phyloP scores from a whole-genome alignment of 805 yeast species.

The Teunomyces pallodes region DNA sequence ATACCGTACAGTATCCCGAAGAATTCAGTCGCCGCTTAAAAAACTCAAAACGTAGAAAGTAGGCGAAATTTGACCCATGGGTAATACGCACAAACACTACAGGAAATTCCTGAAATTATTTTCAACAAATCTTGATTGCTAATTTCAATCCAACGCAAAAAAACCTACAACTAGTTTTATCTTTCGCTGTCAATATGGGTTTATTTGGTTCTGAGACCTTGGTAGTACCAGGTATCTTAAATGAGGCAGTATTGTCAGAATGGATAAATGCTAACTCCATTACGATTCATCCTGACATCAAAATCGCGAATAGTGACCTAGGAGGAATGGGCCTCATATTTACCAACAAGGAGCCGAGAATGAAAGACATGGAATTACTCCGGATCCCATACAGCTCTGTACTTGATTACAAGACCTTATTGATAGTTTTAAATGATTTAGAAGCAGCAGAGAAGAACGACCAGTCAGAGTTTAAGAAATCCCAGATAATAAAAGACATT shows the following conservation, averaged over 20 bases:
- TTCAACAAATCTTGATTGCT: neutral
- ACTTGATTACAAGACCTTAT: conserved; percentile 20
- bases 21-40: too few species aligned
- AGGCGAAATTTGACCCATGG: too few species aligned
- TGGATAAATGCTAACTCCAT: conserved; percentile 9
- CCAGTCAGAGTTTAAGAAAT: conserved; percentile 9
- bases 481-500: conserved; percentile 19
- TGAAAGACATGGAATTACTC: conserved; percentile 9
- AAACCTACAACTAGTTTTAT: neutral
- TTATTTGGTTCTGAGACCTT: neutral
- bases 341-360: conserved; percentile 6
- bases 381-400: conserved; percentile 7
- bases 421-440: conserved; percentile 16
- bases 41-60: too few species aligned
- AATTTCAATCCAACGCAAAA: neutral
- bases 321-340: conserved; percentile 35
- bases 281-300: conserved; percentile 12
- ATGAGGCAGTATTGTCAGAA: neutral
- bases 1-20: too few species aligned
- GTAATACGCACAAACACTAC: too few species aligned
- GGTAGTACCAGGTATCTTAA: conserved; percentile 5
- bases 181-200: neutral
- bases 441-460: conserved; percentile 12
- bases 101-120: neutral
- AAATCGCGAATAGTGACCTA: conserved; percentile 18